Evolutionary conservation across 2,329 filamentous ascomycete species (phyloP), one percentile per base, ranked within the genome.

Genomic region (Capronia americana): DNA sequence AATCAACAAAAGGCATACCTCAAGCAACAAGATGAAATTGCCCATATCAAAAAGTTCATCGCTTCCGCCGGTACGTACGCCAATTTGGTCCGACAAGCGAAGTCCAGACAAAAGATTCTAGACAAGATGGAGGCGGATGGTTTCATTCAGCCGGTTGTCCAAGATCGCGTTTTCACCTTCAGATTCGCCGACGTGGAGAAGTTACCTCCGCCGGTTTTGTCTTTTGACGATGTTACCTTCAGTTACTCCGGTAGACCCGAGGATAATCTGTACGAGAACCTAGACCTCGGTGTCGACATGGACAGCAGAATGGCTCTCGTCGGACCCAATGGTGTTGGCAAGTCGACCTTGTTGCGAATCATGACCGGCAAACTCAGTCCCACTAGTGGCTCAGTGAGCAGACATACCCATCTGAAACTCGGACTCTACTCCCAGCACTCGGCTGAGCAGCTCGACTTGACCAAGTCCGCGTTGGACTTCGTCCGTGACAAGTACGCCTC

Each of bases 111-210:
- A 83, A 99, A 99, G 92, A 98, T 98, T 81, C 87, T 98, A 73
- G 95, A 99, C 87, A 99, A 99, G 90, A 99, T 99, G 95, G 94
- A 98, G 86, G 95, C 96, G 74, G 95, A 99, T 76, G 95, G 95
- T 73, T 95, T 98, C 81, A 98, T 99, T 78, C 90, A 99, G 82
- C 92, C 92, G 64, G 93, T 99, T 69, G 81, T 86, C 63, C 82
- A 87, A 71, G 95, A 99, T 82, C 87, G 88, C 69, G 90, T 97
- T 77, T 99, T 99, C 84, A 94, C 90, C 65, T 99, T 99, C 90
- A 90, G 94, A 76, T 99, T 99, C 80, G 95, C 95, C 73, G 93
- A 98, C 76, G 95, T 98, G 61, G 95, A 99, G 79, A 99, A 99
- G 87, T 90, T 99, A n/a, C 95, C 95, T 12, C 96, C 95, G 61